Evolutionary conservation across 2,329 filamentous ascomycete species (phyloP).

Genomic region (Herpomyces periplanetae): DNA sequence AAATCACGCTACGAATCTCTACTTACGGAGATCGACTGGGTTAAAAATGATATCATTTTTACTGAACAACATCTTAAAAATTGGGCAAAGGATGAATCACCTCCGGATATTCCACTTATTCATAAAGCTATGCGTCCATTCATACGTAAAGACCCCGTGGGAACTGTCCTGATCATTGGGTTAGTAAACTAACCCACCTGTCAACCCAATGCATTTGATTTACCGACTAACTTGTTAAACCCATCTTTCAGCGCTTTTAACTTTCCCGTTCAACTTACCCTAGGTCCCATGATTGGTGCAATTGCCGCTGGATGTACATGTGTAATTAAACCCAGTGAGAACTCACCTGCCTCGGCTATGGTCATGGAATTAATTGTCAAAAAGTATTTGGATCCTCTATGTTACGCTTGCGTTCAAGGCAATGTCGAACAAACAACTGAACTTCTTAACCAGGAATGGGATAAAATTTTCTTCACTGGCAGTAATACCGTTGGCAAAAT

Average conservation of each 20-base stretch:
- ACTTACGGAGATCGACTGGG: constrained; percentile 34
- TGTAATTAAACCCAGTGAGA: constrained; percentile 63
- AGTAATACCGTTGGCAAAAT: constrained; percentile 39
- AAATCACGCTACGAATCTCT: constrained; percentile 37
- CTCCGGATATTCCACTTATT: constrained; percentile 23
- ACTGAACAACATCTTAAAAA: constrained; percentile 33
- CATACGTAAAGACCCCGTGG: constrained; percentile 56
- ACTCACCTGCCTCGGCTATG: constrained; percentile 30
- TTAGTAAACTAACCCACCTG: constrained; percentile 6
- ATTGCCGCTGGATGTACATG: constrained; percentile 72
- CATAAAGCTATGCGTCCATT: constrained; percentile 29
- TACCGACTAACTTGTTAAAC: constrained; percentile 1
- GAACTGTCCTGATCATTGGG: constrained; percentile 48
- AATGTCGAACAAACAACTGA: constrained; percentile 37
- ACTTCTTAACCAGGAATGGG: constrained; percentile 59
- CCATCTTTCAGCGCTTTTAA: constrained; percentile 27
- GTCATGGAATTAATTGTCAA: constrained; percentile 41
- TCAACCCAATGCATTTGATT: not conserved
- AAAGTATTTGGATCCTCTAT: constrained; percentile 29
- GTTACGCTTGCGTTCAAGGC: constrained; percentile 44
- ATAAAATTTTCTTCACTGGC: constrained; percentile 93
- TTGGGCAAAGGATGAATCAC: constrained; percentile 44
- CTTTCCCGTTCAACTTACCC: constrained; percentile 44
- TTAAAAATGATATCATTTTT: constrained; percentile 42
- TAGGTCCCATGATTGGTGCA: constrained; percentile 47